phyloP scores from a whole-genome alignment of 441 rosid genomes.

The Cnidoscolus chayamansa region DNA sequence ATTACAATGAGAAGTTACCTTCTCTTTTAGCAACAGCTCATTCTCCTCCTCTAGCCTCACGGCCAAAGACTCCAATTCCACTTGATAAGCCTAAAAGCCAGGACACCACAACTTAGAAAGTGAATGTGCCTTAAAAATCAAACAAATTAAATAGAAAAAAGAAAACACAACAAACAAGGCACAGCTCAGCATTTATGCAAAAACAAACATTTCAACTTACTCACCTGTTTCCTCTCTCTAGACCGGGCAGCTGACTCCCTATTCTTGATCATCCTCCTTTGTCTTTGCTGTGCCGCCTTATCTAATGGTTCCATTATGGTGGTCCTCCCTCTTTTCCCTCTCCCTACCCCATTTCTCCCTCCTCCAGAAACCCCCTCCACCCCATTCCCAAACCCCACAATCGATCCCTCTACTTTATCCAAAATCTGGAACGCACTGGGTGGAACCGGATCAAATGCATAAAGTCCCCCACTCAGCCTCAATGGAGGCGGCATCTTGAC shows the following conservation, averaged over 20 bases:
- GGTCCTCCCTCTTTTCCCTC: conserved; percentile 65
- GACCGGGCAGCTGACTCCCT: conserved; percentile 94
- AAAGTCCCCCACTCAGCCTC: conserved; percentile 48
- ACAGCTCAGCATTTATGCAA: background rate
- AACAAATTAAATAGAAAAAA: background rate
- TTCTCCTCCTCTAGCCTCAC: conserved; percentile 71
- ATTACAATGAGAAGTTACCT: conserved; percentile 33
- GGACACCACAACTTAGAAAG: background rate
- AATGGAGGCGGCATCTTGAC: conserved; percentile 42
- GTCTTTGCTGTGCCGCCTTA: conserved; percentile 84
- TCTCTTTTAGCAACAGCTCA: conserved; percentile 61
- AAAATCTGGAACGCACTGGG: conserved; percentile 37
- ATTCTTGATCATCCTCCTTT: conserved; percentile 92
- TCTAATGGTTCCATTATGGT: conserved; percentile 62
- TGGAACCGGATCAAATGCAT: conserved; percentile 40
- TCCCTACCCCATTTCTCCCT: conserved; percentile 37
- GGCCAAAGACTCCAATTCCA: conserved; percentile 70
- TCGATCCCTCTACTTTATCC: conserved; percentile 49
- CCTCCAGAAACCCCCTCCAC: conserved; percentile 28
- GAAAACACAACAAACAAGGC: background rate
- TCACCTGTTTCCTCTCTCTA: conserved; percentile 76
- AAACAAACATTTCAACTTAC: background rate
- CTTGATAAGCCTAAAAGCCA: conserved; percentile 66
- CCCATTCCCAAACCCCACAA: conserved; percentile 52
- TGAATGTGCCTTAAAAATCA: background rate